phyloP scores from a whole-genome alignment of 495 filamentous ascomycete genomes.

The Hypoxylon intermedium region DNA sequence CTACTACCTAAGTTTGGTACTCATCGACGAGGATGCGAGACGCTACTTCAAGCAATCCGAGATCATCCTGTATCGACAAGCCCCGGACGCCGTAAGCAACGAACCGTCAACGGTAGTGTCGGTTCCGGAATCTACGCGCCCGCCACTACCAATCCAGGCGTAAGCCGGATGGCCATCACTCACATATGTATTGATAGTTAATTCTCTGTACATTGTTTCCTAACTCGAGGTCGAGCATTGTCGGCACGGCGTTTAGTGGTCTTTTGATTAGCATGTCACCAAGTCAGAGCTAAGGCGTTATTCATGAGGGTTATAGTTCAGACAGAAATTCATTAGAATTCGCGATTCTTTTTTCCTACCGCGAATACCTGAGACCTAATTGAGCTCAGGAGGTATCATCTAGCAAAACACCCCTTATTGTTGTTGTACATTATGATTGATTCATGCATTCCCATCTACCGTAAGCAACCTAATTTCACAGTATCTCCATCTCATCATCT shows the following conservation, averaged over 20 bases:
- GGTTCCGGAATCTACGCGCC: slow-evolving; percentile 38
- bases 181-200: slow-evolving; percentile 11
- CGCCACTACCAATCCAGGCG: slow-evolving; percentile 30
- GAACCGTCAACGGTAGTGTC: slow-evolving; percentile 34
- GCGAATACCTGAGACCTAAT: slow-evolving; percentile 14
- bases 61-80: slow-evolving; percentile 95
- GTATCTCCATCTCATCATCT: slow-evolving; percentile 56
- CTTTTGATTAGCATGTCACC: slow-evolving; percentile 32
- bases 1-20: slow-evolving; percentile 95
- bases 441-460: slow-evolving; percentile 10
- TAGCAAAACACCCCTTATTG: slow-evolving; percentile 26
- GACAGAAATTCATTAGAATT: slow-evolving; percentile 22
- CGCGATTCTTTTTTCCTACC: slow-evolving; percentile 12
- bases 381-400: slow-evolving; percentile 43
- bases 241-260: slow-evolving; percentile 41
- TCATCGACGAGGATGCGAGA: slow-evolving; percentile 97
- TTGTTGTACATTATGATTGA: slow-evolving; percentile 37
- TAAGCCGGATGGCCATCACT: slow-evolving; percentile 3
- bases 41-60: slow-evolving; percentile 99
- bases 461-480: slow-evolving; percentile 35
- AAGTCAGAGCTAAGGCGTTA: slow-evolving; percentile 35
- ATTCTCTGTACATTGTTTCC: slow-evolving; percentile 29
- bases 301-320: slow-evolving; percentile 21
- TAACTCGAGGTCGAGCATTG: slow-evolving; percentile 33
- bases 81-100: slow-evolving; percentile 67